These are phyloP conservation scores for Laetiporus sulphureus DNA, from an alignment of 1,284 basidiomycete species.

Conservation along the genomic window DNA sequence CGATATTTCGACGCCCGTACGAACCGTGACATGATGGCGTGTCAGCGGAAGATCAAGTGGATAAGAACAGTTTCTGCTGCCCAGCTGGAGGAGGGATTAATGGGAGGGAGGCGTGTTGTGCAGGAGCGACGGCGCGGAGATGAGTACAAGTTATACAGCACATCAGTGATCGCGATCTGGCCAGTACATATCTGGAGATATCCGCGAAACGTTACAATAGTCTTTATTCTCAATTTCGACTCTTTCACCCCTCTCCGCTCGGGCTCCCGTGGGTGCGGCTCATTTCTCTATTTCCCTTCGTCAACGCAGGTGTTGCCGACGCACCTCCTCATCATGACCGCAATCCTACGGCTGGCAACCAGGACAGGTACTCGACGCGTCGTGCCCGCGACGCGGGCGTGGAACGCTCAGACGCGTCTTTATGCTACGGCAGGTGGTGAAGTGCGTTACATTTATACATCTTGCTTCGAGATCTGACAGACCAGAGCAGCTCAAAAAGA, in stretches of 20 bases:
- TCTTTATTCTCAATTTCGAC: too few species aligned
- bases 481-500: conserved; percentile 42
- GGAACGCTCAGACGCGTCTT: conserved; percentile 1
- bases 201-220: too few species aligned
- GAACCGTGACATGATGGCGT: conserved; percentile 54
- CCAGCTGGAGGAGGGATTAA: too few species aligned
- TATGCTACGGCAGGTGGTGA: conserved; percentile 6
- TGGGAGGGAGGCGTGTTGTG: too few species aligned
- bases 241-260: conserved; percentile 1
- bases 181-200: too few species aligned
- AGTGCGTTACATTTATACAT: conserved; percentile 1
- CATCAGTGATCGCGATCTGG: background rate
- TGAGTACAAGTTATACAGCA: too few species aligned
- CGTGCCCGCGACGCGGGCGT: background rate
- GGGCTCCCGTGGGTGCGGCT: conserved; percentile 6
- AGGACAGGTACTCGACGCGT: background rate
- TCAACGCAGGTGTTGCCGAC: background rate
- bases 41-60: too few species aligned
- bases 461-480: too few species aligned
- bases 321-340: conserved; percentile 1
- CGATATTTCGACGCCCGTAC: conserved; percentile 70
- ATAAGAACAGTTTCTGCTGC: too few species aligned
- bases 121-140: too few species aligned
- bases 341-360: conserved; percentile 5
- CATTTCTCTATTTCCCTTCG: background rate